These are phyloP conservation scores for Cutaneotrichosporon spelunceum DNA, from an alignment of 1,284 basidiomycete genomes.

Conservation along the genomic window DNA sequence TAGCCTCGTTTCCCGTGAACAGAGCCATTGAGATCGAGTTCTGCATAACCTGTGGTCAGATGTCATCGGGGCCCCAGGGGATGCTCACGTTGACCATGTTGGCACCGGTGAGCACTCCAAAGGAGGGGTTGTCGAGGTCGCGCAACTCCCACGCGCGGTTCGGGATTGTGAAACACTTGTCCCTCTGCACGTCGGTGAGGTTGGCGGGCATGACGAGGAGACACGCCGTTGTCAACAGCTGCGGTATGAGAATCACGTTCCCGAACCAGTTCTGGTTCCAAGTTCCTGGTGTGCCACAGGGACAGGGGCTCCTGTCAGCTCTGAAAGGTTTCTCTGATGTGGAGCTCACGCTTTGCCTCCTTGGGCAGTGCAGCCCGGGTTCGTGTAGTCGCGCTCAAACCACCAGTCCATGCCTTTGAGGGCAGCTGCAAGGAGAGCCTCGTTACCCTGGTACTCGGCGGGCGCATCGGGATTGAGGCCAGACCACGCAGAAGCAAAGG, in stretches of 20 bases:
- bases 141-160: slow-evolving; percentile 58
- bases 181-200: slow-evolving; percentile 53
- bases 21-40: slow-evolving; percentile 30
- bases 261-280: slow-evolving; percentile 71
- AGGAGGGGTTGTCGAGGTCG: slow-evolving; percentile 53
- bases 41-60: slow-evolving; percentile 30
- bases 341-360: slow-evolving; percentile 52
- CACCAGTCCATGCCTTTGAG: slow-evolving; percentile 62
- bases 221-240: slow-evolving; percentile 59
- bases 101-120: slow-evolving; percentile 59
- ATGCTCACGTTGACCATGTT: slow-evolving; percentile 49
- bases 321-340: background rate
- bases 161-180: slow-evolving; percentile 58
- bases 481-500: slow-evolving; percentile 60
- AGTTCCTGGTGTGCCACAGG: slow-evolving; percentile 52
- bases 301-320: slow-evolving; percentile 18
- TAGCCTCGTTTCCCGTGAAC: slow-evolving; percentile 24
- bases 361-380: slow-evolving; percentile 57
- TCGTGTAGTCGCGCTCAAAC: slow-evolving; percentile 62
- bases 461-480: slow-evolving; percentile 53
- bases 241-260: slow-evolving; percentile 62
- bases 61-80: background rate
- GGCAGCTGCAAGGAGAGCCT: slow-evolving; percentile 53
- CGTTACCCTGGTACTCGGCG: slow-evolving; percentile 52
- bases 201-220: slow-evolving; percentile 56